Evolutionary conservation across 2,329 filamentous ascomycete species (phyloP).

Genomic region (Onygenales sp.): DNA sequence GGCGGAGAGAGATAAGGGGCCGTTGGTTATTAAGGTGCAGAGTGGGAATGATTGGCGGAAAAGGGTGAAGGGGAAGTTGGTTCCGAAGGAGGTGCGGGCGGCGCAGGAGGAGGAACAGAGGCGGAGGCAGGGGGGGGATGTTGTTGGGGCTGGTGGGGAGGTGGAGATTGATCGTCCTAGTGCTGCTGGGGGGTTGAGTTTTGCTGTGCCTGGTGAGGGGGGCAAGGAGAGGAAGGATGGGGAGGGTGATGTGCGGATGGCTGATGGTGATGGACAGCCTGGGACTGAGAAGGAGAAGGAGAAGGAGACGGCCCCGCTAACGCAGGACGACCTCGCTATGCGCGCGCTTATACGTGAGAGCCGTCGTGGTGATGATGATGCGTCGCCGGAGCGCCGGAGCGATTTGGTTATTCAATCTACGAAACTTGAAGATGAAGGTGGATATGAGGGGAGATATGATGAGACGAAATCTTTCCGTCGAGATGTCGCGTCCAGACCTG

Average conservation of each 20-base stretch:
- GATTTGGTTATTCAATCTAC: conserved; percentile 45
- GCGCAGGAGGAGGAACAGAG: conserved; percentile 31
- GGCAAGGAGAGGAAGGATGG: conserved; percentile 17
- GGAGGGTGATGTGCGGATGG: conserved; percentile 20
- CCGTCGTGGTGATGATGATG: conserved; percentile 28
- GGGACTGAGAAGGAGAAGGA: conserved; percentile 17
- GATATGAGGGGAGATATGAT: conserved; percentile 19
- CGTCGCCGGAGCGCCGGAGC: conserved; percentile 21
- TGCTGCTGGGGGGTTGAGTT: conserved; percentile 46
- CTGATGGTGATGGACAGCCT: neutral
- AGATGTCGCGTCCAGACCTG: conserved; percentile 63
- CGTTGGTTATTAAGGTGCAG: conserved; percentile 70
- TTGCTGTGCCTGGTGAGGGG: conserved; percentile 24
- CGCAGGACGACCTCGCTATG: conserved; percentile 55
- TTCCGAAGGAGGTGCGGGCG: conserved; percentile 49
- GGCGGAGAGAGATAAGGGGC: conserved; percentile 39
- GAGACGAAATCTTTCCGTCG: conserved; percentile 55
- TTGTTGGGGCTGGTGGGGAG: conserved; percentile 23
- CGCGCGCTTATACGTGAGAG: conserved; percentile 55
- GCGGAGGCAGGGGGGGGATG: conserved; percentile 13
- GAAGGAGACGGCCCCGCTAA: conserved; percentile 32
- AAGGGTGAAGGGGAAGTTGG: conserved; percentile 46
- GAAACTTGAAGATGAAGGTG: conserved; percentile 16
- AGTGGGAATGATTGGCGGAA: conserved; percentile 72
- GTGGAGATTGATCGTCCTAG: conserved; percentile 44